Evolutionary conservation across 2,329 filamentous ascomycete genomes (phyloP).

Genomic region (Pseudogymnoascus sp.): DNA sequence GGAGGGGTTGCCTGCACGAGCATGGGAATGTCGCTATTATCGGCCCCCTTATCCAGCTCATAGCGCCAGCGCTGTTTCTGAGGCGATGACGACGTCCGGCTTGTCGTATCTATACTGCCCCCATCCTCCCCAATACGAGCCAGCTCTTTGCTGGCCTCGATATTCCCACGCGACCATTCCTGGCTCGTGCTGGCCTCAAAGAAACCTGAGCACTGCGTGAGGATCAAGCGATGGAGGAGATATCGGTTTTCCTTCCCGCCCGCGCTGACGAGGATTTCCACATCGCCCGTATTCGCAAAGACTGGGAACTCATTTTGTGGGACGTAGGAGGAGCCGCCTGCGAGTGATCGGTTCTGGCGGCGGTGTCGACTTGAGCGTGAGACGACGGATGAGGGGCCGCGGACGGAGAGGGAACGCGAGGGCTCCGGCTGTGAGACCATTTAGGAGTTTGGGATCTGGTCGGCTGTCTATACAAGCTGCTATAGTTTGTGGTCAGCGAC

Average conservation of each 20-base stretch:
- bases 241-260: slow-evolving; percentile 71
- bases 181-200: slow-evolving; percentile 80
- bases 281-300: slow-evolving; percentile 83
- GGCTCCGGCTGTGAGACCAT: slow-evolving; percentile 58
- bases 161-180: slow-evolving; percentile 53
- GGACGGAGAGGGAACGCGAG: slow-evolving; percentile 46
- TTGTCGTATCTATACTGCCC: slow-evolving; percentile 30
- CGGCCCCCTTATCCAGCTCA: slow-evolving; percentile 70
- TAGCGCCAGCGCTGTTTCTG: slow-evolving; percentile 68
- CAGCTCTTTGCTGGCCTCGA: slow-evolving; percentile 32
- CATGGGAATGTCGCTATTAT: slow-evolving; percentile 73
- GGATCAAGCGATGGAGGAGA: slow-evolving; percentile 75
- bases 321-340: slow-evolving; percentile 59
- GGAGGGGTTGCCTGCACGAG: slow-evolving; percentile 61
- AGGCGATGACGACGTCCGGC: slow-evolving; percentile 15
- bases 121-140: slow-evolving; percentile 42
- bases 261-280: slow-evolving; percentile 73
- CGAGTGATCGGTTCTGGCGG: slow-evolving; percentile 73
- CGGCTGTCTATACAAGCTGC: slow-evolving; percentile 22
- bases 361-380: slow-evolving; percentile 54
- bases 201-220: slow-evolving; percentile 86
- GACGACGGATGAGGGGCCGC: slow-evolving; percentile 53
- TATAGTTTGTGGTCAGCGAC: slow-evolving; percentile 18
- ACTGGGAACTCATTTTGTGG: slow-evolving; percentile 87
- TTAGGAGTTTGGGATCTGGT: slow-evolving; percentile 8